These are phyloP conservation scores for Heterobasidion irregulare DNA, from an alignment of 1,284 basidiomycete species.

Conservation along the genomic window DNA sequence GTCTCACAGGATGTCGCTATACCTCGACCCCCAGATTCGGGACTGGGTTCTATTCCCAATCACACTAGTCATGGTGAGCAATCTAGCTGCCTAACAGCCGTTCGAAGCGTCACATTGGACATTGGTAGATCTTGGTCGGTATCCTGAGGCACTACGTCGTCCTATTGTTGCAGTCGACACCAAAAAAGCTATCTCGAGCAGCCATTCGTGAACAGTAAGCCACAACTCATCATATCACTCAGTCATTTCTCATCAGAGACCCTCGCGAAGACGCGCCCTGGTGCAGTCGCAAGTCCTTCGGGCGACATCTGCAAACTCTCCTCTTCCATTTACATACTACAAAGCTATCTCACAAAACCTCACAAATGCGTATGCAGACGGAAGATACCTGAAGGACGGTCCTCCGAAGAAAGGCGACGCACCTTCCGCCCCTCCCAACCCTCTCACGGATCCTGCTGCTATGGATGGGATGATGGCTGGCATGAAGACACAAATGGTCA, in stretches of 20 bases:
- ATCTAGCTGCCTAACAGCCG: neutral
- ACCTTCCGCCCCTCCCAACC: constrained; percentile 52
- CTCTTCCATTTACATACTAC: constrained; percentile 71
- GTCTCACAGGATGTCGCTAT: constrained; percentile 46
- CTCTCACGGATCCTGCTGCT: constrained; percentile 78
- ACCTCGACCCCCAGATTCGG: constrained; percentile 89
- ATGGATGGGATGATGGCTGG: constrained; percentile 99
- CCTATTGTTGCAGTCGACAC: constrained; percentile 74
- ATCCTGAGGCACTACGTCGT: constrained; percentile 92
- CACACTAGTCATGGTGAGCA: constrained; percentile 88
- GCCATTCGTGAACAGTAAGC: constrained; percentile 91
- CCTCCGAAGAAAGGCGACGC: constrained; percentile 61
- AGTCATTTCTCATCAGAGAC: constrained; percentile 1
- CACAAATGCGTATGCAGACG: constrained; percentile 62
- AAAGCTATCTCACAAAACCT: constrained; percentile 69
- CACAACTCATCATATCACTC: neutral
- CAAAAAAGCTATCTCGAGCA: constrained; percentile 73
- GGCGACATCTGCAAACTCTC: constrained; percentile 71
- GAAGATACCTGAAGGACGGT: constrained; percentile 81
- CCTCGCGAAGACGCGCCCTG: constrained; percentile 64
- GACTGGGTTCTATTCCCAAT: constrained; percentile 97
- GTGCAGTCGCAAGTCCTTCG: constrained; percentile 79
- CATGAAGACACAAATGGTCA: constrained; percentile 98
- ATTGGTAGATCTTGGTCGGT: constrained; percentile 80
- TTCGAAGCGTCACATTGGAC: neutral